These are phyloP conservation scores for Adansonia gregorii DNA, from an alignment of 441 rosid species.

Conservation along the genomic window DNA sequence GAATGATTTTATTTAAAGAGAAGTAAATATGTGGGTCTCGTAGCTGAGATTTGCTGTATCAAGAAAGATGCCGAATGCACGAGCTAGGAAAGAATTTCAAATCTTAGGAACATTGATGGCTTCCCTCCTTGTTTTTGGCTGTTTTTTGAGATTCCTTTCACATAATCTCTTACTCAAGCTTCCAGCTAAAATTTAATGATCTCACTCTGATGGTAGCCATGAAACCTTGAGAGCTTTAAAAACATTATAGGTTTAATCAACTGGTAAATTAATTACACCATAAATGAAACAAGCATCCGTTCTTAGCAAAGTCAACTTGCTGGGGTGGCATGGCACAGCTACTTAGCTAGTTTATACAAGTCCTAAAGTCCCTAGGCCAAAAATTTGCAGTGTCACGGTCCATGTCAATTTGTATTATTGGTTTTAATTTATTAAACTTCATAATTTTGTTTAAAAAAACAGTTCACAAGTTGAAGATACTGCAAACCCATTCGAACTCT, in stretches of 20 bases:
- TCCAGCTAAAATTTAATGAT: not conserved
- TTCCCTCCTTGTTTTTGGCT: not conserved
- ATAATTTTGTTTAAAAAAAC: too few relatives aligned
- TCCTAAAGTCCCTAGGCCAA: too few relatives aligned
- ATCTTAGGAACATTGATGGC: not conserved
- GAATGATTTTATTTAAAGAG: conserved; percentile 8
- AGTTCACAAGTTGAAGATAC: too few relatives aligned
- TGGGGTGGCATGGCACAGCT: not conserved
- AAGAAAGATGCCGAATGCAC: conserved; percentile 26
- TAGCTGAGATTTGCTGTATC: conserved; percentile 31
- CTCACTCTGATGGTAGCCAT: not conserved
- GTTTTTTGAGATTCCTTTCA: not conserved
- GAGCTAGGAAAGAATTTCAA: too few relatives aligned
- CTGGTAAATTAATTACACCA: not conserved
- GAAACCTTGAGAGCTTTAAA: not conserved
- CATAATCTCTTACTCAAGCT: not conserved
- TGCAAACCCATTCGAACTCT: too few relatives aligned
- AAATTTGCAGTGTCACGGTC: too few relatives aligned
- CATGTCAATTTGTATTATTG: too few relatives aligned
- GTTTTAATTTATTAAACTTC: too few relatives aligned
- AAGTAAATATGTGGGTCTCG: conserved; percentile 18
- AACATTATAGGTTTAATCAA: not conserved
- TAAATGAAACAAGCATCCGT: not conserved
- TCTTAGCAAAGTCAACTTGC: conserved; percentile 1
- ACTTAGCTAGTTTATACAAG: not conserved